Evolutionary conservation across 1,139 yeast genomes (phyloP).

Genomic region (Magnusiomyces clavatus): DNA sequence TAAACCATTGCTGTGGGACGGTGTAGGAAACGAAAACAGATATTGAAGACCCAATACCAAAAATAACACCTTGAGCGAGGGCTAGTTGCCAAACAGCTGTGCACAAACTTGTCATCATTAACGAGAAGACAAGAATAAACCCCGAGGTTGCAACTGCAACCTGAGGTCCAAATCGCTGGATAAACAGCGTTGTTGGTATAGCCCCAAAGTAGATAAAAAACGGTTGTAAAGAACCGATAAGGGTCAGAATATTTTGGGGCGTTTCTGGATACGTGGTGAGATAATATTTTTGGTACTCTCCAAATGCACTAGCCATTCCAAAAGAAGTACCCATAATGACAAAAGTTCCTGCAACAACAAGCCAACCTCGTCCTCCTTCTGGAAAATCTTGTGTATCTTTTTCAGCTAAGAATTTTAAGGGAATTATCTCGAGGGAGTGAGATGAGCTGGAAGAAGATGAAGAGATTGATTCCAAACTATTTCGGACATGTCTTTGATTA

Average conservation of each 20-base stretch:
- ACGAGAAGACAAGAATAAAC: constrained; percentile 38
- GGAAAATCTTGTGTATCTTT: constrained; percentile 24
- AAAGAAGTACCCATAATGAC: constrained; percentile 23
- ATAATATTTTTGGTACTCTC: constrained; percentile 52
- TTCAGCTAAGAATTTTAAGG: constrained; percentile 8
- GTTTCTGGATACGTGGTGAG: constrained; percentile 39
- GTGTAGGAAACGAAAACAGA: constrained; percentile 23
- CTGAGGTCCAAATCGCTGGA: constrained; percentile 40
- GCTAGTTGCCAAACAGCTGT: constrained; percentile 45
- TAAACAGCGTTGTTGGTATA: constrained; percentile 43
- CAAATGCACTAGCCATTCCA: constrained; percentile 49
- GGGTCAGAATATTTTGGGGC: constrained; percentile 38
- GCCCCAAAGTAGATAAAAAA: constrained; percentile 41
- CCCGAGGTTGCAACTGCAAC: constrained; percentile 37
- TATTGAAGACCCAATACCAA: constrained; percentile 42
- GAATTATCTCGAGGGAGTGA: no score
- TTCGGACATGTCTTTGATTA: no score
- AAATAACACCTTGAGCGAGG: constrained; percentile 44
- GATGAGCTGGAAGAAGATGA: no score
- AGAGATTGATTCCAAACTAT: no score
- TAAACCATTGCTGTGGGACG: constrained; percentile 42
- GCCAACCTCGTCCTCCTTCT: constrained; percentile 28
- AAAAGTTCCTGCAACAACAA: constrained; percentile 25
- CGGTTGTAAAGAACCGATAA: constrained; percentile 45
- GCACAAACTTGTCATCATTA: constrained; percentile 46